Percentiles rank a stretch among this genome's conserved stretches.
These are phyloP conservation scores for Barnettozyma populi DNA, from an alignment of 805 yeast species.

Conservation along the genomic window DNA sequence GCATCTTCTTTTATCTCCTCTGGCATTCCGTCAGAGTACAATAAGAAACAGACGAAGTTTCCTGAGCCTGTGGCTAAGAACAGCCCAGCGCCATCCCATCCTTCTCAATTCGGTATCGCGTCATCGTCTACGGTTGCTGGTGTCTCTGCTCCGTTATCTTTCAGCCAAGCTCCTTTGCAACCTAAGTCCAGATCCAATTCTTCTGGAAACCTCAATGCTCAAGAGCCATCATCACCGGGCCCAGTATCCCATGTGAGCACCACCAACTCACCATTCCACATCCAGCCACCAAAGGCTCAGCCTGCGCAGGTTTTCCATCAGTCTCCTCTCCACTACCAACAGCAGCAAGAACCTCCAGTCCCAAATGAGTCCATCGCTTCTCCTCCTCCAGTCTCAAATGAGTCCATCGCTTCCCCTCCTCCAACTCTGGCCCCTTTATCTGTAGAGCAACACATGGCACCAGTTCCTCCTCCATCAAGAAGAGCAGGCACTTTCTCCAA, in stretches of 20 bases:
- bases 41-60: constrained; percentile 3
- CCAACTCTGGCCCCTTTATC: background rate
- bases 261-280: constrained; percentile 7
- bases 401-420: constrained; percentile 1
- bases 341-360: background rate
- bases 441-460: constrained; percentile 31
- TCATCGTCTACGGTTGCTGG: background rate
- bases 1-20: constrained; percentile 18
- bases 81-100: constrained; percentile 3
- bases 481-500: constrained; percentile 25
- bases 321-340: constrained; percentile 5
- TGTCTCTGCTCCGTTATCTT: constrained; percentile 19
- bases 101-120: constrained; percentile 2
- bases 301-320: constrained; percentile 12
- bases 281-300: constrained; percentile 15
- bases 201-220: constrained; percentile 6
- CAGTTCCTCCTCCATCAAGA: constrained; percentile 57
- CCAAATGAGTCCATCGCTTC: constrained; percentile 1
- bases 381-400: background rate
- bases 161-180: constrained; percentile 31
- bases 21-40: constrained; percentile 4
- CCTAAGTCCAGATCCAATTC: constrained; percentile 28
- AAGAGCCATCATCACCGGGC: background rate
- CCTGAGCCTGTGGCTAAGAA: constrained; percentile 15
- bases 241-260: background rate